Base-by-base conservation (phyloP, 352 stramenopile species). In the Phytophthora pseudosyringae region DNA sequence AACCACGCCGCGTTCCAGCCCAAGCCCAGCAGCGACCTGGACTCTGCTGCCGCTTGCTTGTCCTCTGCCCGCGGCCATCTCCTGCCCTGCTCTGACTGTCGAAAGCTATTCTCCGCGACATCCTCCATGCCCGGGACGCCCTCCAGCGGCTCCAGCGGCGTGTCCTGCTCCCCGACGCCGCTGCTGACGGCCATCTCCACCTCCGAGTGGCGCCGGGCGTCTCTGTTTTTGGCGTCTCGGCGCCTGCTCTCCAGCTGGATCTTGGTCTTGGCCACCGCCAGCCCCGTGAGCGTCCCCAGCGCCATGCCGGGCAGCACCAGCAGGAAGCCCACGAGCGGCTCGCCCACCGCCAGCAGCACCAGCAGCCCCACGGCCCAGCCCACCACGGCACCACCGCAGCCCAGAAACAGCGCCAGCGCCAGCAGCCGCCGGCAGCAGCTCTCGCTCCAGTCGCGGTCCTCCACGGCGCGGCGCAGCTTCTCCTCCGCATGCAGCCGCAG, bases 221-320 rank as follows among this genome's bases (percentile, higher is more conserved):
- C 58, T 59, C 60, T 71, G 16, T 61, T 63, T 55, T 75, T 83
- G 11, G 66, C 71, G 31, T 84, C 63, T 15, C 79, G 67, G 25
- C 76, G 71, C 31, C 73, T 74, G 43, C 64, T 87, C 48, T 87
- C 77, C 36, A 89, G 54, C 50, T 90, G 77, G 35, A 78, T 73
- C 50, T 83, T 78, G 10, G 79, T 88, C 69, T 90, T 88, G 61
- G 80, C 80, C 25, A 89, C 68, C 1, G 74, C 75, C 31, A 91
- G 64, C 1, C 81, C 83, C 16, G 62, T 40, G 44, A 86, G 38
- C 36, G 64, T 68, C 18, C 83, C 83, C 36, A 73, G 41, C 13
- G 80, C 72, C 81, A 90, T 92, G 18, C 69, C 76, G 1, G 83
- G 83, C 36, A 92, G 62, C 25, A 92, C 72, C 56, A 92, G 52